These are phyloP conservation scores for Helichrysum umbraculigerum DNA, from an alignment of 129 eudicot species.

Conservation along the genomic window DNA sequence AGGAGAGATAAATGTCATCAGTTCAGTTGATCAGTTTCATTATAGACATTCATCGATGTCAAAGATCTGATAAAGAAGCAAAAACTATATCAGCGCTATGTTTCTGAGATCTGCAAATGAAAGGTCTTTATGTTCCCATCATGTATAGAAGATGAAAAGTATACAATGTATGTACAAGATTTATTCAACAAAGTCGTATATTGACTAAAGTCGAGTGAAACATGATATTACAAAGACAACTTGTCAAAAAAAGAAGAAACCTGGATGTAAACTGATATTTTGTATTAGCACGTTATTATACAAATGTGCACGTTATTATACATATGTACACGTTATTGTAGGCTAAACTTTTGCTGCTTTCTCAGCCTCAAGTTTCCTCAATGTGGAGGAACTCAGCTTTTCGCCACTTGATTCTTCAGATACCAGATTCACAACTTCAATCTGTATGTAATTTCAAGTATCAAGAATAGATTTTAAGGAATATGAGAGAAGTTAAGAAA, in stretches of 20 bases:
- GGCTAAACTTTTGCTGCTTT: constrained; percentile 39
- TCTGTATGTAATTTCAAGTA: constrained; percentile 36
- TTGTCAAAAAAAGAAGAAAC: constrained; percentile 8
- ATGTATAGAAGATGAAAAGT: constrained; percentile 7
- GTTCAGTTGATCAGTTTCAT: not conserved
- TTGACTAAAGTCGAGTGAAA: not conserved
- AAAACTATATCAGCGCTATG: too few relatives aligned
- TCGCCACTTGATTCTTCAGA: constrained; percentile 60
- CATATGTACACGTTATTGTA: constrained; percentile 14
- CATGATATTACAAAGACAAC: not conserved
- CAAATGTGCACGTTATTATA: constrained; percentile 8
- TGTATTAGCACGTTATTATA: constrained; percentile 18
- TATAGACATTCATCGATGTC: too few relatives aligned
- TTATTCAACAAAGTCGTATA: constrained; percentile 13
- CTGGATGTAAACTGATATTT: not conserved
- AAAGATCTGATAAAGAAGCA: too few relatives aligned
- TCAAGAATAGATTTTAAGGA: not conserved
- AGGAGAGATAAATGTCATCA: not conserved
- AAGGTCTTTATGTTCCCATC: not conserved
- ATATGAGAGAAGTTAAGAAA: not conserved
- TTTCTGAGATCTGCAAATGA: not conserved
- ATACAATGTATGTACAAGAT: not conserved
- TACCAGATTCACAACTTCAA: constrained; percentile 77
- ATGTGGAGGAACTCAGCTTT: constrained; percentile 69
- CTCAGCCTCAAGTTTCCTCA: constrained; percentile 75